Evolutionary conservation across 2,329 filamentous ascomycete species (phyloP).

Genomic region (Escovopsis weberi): DNA sequence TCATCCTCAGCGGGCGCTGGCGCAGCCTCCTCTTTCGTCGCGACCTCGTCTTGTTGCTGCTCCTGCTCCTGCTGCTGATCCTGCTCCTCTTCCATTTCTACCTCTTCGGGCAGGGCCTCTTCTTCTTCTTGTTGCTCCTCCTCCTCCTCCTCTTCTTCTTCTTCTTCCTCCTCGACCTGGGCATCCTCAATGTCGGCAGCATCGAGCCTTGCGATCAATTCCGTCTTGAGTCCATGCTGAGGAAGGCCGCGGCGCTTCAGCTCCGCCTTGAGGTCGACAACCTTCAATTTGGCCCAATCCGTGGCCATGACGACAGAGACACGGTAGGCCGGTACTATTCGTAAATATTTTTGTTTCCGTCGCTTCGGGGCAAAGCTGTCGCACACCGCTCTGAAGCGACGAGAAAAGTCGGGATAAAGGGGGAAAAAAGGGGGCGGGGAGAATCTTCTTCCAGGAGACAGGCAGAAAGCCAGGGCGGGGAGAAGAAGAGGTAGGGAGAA

Average conservation of each 20-base stretch:
- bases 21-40: background rate
- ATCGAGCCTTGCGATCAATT: conserved; percentile 51
- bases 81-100: conserved; percentile 1
- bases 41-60: background rate
- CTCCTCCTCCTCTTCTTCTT: background rate
- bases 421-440: no score
- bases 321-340: background rate
- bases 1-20: background rate
- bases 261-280: conserved; percentile 61
- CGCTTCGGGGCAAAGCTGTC: no score
- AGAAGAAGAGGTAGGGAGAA: no score
- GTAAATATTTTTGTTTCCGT: no score
- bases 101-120: background rate
- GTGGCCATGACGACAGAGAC: conserved; percentile 23
- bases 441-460: no score
- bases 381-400: background rate
- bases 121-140: background rate
- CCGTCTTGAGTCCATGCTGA: conserved; percentile 55
- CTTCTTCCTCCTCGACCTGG: conserved; percentile 5
- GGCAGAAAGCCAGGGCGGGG: no score
- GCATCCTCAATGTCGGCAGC: conserved; percentile 10
- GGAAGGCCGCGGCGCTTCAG: conserved; percentile 57
- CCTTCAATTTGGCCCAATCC: conserved; percentile 49
- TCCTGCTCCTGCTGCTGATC: background rate
- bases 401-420: background rate